Base-by-base conservation (phyloP, 2,329 filamentous ascomycete genomes). In the Blastomyces parvus region DNA sequence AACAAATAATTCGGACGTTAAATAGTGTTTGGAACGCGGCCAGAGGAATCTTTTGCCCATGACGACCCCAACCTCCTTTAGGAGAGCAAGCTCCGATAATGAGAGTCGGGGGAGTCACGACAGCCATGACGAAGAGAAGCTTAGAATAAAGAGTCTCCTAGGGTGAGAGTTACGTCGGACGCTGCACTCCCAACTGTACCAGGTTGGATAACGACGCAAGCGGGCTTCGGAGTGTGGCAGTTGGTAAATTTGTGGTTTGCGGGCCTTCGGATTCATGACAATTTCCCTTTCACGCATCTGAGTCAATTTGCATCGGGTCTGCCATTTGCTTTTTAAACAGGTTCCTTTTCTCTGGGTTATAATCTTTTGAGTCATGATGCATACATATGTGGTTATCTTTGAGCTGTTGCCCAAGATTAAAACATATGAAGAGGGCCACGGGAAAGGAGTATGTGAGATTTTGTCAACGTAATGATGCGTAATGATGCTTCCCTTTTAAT, bases 21-120 rank as follows among this genome's bases (percentile, higher is more conserved):
- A 38, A 30, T 46, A 70, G 69, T 70, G 68, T 61, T 67, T 70
- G 36, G 68, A 69, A 36, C 66, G 66, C 27, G 69, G 68, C 33
- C 64, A 64, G 46, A 64, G 63, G 38, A 65, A 64, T 4, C 52
- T 69, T 22, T 62, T 67, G 52, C 67, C 66, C 11, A 62, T 64
- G 9, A 55, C 68, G 38, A 25, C 50, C 38, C 36, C 17, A 33
- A 56, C 6, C 50, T 44, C 33, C 22, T 59, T 46, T 11, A 63
- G 64, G n/a, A 62, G 65, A 36, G 50, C 59, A 44, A 64, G 64
- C 48, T 56, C 62, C n/a, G 62, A 63, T 22, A 46, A 60, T 19
- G 62, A 60, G n/a, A 61, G 57, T 33, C 57, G 59, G 2, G 62
- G 38, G 19, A 67, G 66, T 52, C 65, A 67, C 33, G 65, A 67